Evolutionary conservation across 768 basidiomycete genomes (phyloP).

Genomic region (Phanerochaete carnosa): DNA sequence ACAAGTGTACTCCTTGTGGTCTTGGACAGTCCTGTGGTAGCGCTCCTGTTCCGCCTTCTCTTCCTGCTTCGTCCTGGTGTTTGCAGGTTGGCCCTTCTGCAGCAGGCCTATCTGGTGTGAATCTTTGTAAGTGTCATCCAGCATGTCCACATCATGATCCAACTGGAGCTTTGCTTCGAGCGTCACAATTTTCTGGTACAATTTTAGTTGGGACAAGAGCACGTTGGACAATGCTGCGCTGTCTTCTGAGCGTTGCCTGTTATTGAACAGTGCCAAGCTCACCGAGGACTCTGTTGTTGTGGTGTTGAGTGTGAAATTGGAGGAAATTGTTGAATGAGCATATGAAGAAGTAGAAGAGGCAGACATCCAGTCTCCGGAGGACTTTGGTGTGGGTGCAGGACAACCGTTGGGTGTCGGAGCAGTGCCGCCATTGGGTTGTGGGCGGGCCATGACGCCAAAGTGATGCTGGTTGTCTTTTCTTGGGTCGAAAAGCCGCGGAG

Average conservation of each 20-base stretch:
- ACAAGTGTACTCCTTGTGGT: conserved; percentile 78
- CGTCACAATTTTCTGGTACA: conserved; percentile 79
- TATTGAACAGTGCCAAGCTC: conserved; percentile 68
- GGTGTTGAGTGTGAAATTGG: conserved; percentile 70
- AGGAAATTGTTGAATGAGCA: conserved; percentile 63
- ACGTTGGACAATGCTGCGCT: conserved; percentile 51
- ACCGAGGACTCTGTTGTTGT: conserved; percentile 73
- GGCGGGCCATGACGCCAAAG: conserved; percentile 64
- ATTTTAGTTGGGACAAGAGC: conserved; percentile 73
- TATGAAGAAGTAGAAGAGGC: conserved; percentile 76
- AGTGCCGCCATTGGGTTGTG: conserved; percentile 10
- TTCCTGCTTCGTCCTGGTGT: conserved; percentile 1
- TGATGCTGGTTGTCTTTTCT: conserved; percentile 88
- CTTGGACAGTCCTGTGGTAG: conserved; percentile 65
- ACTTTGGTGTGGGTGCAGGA: conserved; percentile 52
- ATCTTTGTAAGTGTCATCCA: conserved; percentile 23
- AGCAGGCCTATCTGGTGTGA: conserved; percentile 41
- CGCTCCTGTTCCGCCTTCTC: conserved; percentile 72
- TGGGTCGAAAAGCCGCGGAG: conserved; percentile 72
- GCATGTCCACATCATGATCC: conserved; percentile 33
- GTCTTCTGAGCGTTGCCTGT: conserved; percentile 41
- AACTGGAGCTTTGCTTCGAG: conserved; percentile 70
- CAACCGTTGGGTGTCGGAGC: conserved; percentile 25
- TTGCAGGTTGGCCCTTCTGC: conserved; percentile 24
- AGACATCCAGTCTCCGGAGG: conserved; percentile 68